These are phyloP conservation scores for Aspergillus haitiensis DNA, from an alignment of 495 filamentous ascomycete species.

Conservation along the genomic window DNA sequence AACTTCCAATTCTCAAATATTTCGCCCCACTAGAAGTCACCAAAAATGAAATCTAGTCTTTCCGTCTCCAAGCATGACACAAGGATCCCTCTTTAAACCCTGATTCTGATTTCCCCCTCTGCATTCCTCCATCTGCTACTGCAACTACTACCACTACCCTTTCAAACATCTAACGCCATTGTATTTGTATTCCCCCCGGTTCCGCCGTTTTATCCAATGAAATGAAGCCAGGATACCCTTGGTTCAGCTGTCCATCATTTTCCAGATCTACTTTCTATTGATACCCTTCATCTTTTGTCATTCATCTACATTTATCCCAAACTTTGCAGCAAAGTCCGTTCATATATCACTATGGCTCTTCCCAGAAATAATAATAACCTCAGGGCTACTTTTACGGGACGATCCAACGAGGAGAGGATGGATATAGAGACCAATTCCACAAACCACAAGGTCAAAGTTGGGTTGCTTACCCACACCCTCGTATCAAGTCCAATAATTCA, in stretches of 20 bases:
- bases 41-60: constrained; percentile 9
- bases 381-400: constrained; percentile 2
- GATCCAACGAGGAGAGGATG: constrained; percentile 13
- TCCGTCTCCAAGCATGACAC: constrained; percentile 9
- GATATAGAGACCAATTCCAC: constrained; percentile 19
- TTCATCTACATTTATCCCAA: neutral
- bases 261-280: neutral
- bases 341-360: constrained; percentile 14
- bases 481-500: constrained; percentile 73
- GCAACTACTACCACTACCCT: too few relatives aligned
- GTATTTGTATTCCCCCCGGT: constrained; percentile 9
- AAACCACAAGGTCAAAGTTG: constrained; percentile 33
- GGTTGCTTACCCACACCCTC: constrained; percentile 74
- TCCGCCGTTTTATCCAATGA: constrained; percentile 2
- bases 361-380: constrained; percentile 9
- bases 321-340: neutral
- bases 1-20: neutral
- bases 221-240: constrained; percentile 11
- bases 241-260: neutral
- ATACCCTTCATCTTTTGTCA: neutral
- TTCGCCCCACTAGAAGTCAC: neutral
- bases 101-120: constrained; percentile 2
- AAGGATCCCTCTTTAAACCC: neutral
- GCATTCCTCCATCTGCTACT: neutral
- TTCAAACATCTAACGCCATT: constrained; percentile 1